Percentiles rank a stretch among this genome's conserved stretches.
Conservation (phyloP, 306 rosid species). For the Urtica urens region DNA sequence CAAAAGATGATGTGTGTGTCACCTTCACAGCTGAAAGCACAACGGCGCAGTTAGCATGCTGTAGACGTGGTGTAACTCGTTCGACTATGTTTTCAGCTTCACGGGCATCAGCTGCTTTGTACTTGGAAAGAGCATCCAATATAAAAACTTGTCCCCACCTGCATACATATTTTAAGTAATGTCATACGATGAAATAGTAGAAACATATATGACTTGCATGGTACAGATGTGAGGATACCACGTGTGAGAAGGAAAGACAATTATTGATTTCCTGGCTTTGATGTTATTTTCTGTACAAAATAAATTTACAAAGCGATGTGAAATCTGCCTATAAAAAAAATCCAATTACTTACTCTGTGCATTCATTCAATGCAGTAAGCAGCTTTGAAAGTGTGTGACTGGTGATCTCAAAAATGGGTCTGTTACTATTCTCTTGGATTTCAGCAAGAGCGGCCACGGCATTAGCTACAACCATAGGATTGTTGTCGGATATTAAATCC, state of each 20-base stretch:
- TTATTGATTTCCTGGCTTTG: neutral
- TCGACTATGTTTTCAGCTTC: constrained; percentile 98
- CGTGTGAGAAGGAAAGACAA: too few species aligned
- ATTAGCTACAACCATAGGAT: constrained; percentile 99
- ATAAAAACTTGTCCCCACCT: constrained; percentile 99
- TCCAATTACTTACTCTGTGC: constrained; percentile 76
- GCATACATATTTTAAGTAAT: constrained; percentile 14
- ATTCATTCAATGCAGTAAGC: constrained; percentile 96
- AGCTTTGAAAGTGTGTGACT: constrained; percentile 85
- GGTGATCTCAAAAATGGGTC: constrained; percentile 86
- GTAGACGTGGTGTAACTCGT: constrained; percentile 95
- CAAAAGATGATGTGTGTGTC: constrained; percentile 11
- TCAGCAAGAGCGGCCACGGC: constrained; percentile 98
- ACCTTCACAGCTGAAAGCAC: constrained; percentile 99
- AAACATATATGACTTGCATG: too few species aligned
- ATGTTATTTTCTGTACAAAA: neutral
- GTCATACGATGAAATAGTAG: constrained; percentile 12
- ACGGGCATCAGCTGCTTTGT: constrained; percentile 93
- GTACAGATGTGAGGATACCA: too few species aligned
- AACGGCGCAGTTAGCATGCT: constrained; percentile 98
- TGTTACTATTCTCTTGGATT: constrained; percentile 79
- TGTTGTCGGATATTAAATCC: constrained; percentile 98
- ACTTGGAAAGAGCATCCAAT: constrained; percentile 91
- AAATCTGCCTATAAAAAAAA: neutral
- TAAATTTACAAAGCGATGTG: neutral